Conservation (phyloP, 2,329 filamentous ascomycete genomes). For the Stagonosporopsis vannaccii region DNA sequence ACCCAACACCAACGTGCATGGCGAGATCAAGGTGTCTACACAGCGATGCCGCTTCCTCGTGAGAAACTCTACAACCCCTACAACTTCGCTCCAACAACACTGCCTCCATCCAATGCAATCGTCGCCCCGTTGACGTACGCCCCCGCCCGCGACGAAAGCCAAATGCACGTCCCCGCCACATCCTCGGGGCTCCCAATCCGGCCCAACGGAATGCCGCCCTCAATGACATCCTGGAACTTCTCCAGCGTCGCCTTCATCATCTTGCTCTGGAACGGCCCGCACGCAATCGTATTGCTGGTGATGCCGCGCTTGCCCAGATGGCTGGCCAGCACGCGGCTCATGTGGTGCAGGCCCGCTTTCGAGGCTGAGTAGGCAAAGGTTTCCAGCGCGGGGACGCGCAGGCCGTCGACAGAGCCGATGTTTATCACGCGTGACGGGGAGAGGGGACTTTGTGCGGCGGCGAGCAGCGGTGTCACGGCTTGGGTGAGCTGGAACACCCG, state of each 20-base stretch:
- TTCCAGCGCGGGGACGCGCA: slow-evolving; percentile 65
- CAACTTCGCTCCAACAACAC: slow-evolving; percentile 48
- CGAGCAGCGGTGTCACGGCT: slow-evolving; percentile 68
- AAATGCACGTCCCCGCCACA: slow-evolving; percentile 75
- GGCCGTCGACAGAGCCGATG: slow-evolving; percentile 69
- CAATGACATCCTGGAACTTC: slow-evolving; percentile 63
- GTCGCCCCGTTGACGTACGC: slow-evolving; percentile 54
- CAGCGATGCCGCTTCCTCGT: too few relatives aligned
- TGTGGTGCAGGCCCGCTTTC: slow-evolving; percentile 70
- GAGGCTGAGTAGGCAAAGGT: slow-evolving; percentile 67
- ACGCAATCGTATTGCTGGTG: slow-evolving; percentile 74
- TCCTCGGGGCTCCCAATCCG: slow-evolving; percentile 73
- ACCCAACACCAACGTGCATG: too few relatives aligned
- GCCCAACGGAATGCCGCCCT: slow-evolving; percentile 67
- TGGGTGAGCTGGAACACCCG: slow-evolving; percentile 71
- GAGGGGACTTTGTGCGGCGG: slow-evolving; percentile 55
- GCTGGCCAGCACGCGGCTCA: slow-evolving; percentile 68
- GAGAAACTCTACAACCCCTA: slow-evolving; percentile 15
- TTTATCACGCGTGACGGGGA: slow-evolving; percentile 68
- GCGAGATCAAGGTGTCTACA: too few relatives aligned
- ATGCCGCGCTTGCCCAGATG: slow-evolving; percentile 68
- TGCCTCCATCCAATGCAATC: slow-evolving; percentile 53
- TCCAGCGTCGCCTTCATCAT: slow-evolving; percentile 77
- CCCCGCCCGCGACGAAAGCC: slow-evolving; percentile 72
- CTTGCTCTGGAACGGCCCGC: slow-evolving; percentile 74